Base-by-base conservation (phyloP, 108 stramenopile genomes). In the Schizochytrium sp. region DNA sequence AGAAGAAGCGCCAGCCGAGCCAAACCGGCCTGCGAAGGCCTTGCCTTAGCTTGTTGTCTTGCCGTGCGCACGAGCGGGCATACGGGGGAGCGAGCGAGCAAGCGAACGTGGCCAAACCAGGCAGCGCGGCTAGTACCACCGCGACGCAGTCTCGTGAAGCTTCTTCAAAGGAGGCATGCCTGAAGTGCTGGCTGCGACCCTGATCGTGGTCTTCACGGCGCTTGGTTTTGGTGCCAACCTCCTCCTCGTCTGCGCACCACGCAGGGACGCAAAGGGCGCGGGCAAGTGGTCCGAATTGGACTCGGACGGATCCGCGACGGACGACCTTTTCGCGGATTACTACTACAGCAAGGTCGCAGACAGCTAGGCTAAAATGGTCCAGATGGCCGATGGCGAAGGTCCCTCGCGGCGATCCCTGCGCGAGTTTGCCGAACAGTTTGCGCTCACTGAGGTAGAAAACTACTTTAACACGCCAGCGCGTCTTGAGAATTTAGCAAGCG, bases 271-370 rank as follows among this genome's bases (percentile, higher is more conserved):
- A 6, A 83, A 47, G 25, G 19, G 45, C 51, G 48, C n/a, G 43
- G 45, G 48, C n/a, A 47, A 53, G 76, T 83, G 48, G 45, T 83
- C 76, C 51, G 51, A 47, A 23, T 23, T 69, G 25, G 51, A 53
- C 76, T 83, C 76, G 45, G 76, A 83, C 10, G 48, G 45, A 14
- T 83, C 76, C 51, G 76, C 45, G 18, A 25, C 76, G 10, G 76
- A 83, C 76, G 76, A 83, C 76, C 43, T 53, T 6, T 83, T 83
- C n/a, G 76, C 45, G 48, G 51, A 83, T 23, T 83, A 53, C 76
- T 83, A 83, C 51, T 83, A 83, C 76, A 45, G 19, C 51, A 83
- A 83, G 28, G 45, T 53, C 16, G 28, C n/a, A 83, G 76, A 23
- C 48, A 47, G 19, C 6, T 1, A 16, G 76, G 6, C 45, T 1